Evolutionary conservation across 805 yeast species (phyloP), one percentile per base, ranked within the genome.

Genomic region (Millerozyma miso): DNA sequence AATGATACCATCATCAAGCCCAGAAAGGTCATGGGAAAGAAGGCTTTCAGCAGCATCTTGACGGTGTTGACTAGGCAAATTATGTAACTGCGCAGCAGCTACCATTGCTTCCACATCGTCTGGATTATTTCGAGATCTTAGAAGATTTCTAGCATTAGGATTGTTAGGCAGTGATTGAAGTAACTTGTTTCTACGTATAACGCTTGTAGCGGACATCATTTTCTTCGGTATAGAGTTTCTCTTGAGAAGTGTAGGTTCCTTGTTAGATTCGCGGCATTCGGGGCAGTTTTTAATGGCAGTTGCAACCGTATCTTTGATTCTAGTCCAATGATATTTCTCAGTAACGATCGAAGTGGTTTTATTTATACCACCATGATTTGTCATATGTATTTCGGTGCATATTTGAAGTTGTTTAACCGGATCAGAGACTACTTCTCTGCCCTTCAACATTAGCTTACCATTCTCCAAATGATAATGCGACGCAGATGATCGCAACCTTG

Each of bases 291-390:
- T 73, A 41, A 90, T 81, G 1, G 88, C 91, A 23, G 80, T 79
- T 1, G 85, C 81, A 1, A 87, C 97, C 0, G 96, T 88, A 43
- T 80, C 88, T 62, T 93, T 90, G 49, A 91, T 85, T 40, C 95
- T 77, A 1, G 88, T 79, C 97, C 98, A 91, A 60, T 88, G 95
- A 53, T 85, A 91, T 51, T 78, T 77, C 48, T 85, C 93, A 1
- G 90, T 78, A 14, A 93, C 78, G 14, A 76, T 65, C 0, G 91
- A 68, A 0, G 97, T 89, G 1, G 95, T 83, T 55, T 83, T 87
- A 65, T 91, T 91, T 48, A 91, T 88, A 8, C 98, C 98, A 10
- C 83, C 83, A 58, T 91, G 99, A 36, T 74, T 77, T 16, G 74
- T 62, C 48, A 74, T 58, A 59, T 91, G 99, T 16, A 80, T 65